Evolutionary conservation across 78 protist species (phyloP).

Genomic region (Pelomyxa schiedti): DNA sequence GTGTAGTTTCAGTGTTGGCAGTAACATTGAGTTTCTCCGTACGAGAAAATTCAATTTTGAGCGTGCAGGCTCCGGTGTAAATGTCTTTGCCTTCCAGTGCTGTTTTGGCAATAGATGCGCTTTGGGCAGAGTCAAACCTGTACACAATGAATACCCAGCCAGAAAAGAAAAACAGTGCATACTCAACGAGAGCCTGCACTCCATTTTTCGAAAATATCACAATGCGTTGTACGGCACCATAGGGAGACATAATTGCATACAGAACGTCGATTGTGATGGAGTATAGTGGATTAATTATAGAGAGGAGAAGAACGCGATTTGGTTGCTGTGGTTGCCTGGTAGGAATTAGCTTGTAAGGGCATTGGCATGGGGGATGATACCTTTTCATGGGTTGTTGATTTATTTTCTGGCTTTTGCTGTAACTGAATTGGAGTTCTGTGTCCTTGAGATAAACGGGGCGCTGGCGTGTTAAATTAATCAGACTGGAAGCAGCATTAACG

Average conservation of each 20-base stretch:
- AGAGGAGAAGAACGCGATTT: constrained; percentile 43
- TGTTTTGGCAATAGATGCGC: constrained; percentile 40
- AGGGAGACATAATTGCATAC: constrained; percentile 31
- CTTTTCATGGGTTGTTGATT: not conserved
- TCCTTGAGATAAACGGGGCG: constrained; percentile 9
- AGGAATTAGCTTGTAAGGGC: too few relatives aligned
- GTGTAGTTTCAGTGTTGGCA: constrained; percentile 32
- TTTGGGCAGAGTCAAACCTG: constrained; percentile 36
- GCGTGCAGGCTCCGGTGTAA: constrained; percentile 39
- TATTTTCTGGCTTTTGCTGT: not conserved
- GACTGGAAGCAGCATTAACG: constrained; percentile 20
- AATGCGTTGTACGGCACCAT: constrained; percentile 43
- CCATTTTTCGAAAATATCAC: constrained; percentile 44
- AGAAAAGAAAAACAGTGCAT: not conserved
- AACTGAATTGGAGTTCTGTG: constrained; percentile 10
- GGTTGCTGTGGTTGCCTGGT: too few relatives aligned
- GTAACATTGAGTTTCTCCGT: constrained; percentile 26
- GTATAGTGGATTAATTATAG: constrained; percentile 44
- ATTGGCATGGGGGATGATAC: too few relatives aligned
- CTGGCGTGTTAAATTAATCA: not conserved
- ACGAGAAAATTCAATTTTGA: constrained; percentile 35
- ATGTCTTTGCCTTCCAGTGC: constrained; percentile 44
- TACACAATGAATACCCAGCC: not conserved
- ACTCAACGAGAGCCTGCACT: not conserved
- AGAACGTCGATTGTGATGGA: constrained; percentile 56